phyloP scores from a whole-genome alignment of 495 filamentous ascomycete species.

The Aspergillus steynii region DNA sequence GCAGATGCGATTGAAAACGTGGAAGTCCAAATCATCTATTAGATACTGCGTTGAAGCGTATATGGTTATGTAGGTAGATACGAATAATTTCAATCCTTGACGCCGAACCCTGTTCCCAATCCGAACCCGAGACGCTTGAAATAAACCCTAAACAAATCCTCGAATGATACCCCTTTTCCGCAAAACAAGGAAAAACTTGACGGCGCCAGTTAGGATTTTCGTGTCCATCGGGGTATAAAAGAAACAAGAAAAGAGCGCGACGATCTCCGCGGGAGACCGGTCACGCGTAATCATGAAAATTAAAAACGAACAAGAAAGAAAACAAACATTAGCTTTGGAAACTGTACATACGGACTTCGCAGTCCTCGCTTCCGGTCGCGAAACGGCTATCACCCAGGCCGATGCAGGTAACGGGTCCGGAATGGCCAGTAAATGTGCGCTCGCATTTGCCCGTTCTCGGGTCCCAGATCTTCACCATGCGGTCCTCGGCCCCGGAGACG shows the following conservation, averaged over 20 bases:
- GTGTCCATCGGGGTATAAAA: neutral
- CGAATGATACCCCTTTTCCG: neutral
- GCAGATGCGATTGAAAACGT: neutral
- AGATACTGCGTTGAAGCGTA: neutral
- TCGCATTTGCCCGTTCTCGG: slow-evolving; percentile 87
- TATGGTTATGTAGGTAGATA: neutral
- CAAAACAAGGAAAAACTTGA: neutral
- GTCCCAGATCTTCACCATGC: slow-evolving; percentile 97
- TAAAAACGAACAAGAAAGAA: neutral
- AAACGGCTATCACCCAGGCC: slow-evolving; percentile 85
- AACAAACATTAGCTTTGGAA: slow-evolving; percentile 55
- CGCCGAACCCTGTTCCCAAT: neutral
- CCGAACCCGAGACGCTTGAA: neutral
- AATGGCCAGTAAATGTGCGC: slow-evolving; percentile 85
- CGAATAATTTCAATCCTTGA: neutral
- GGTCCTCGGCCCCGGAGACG: slow-evolving; percentile 86
- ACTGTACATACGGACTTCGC: slow-evolving; percentile 83
- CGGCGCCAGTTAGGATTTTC: neutral
- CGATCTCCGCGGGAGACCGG: neutral
- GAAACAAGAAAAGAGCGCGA: neutral
- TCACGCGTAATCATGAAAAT: neutral
- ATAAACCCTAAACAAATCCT: neutral
- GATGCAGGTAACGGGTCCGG: slow-evolving; percentile 87
- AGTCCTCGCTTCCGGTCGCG: slow-evolving; percentile 89
- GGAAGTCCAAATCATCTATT: neutral